Base-by-base conservation (phyloP, 2,329 filamentous ascomycete genomes). In the Orbilia javanica region DNA sequence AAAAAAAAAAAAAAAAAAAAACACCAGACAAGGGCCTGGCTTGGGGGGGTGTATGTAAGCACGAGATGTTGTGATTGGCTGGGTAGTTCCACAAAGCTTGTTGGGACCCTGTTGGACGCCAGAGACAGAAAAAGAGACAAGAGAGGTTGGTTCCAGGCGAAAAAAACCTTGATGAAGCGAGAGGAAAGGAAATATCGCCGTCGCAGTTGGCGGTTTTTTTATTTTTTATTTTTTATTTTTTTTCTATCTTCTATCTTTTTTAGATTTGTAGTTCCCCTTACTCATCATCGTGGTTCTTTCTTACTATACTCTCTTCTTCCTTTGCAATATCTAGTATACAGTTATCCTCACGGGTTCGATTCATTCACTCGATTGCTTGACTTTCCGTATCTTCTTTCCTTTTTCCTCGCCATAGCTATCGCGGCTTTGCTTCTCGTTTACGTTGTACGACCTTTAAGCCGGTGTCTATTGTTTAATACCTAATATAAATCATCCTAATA, bases 71-170 rank as follows among this genome's bases (percentile, higher is more conserved):
- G 42, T 20, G 42, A 44, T 44, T 20, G 42, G 42, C n/a, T n/a
- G 18, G 11, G 13, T 3, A n/a, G 8, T 10, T 10, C 13, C 8
- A 36, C 7, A 10, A 2, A 39, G 55, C 13, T 62, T 29, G 29
- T 55, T 71, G n/a, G n/a, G n/a, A n/a, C 36, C 52, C 15, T 39
- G 44, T 36, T 34, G 62, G 62, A 50, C 53, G 62, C 29, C n/a
- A n/a, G n/a, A n/a, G n/a, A n/a, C n/a, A n/a, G n/a, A n/a, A n/a
- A n/a, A n/a, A n/a, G n/a, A n/a, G n/a, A n/a, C n/a, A 29, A 39
- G 69, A 66, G 69, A 73, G 69, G 69, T 60, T 73, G 57, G 68
- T 57, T 34, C 42, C 63, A 52, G 29, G 44, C 44, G 36, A 60
- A 57, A 25, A 60, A 57, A 70, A 62, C 66, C 53, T 62, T 70